Base-by-base conservation (phyloP, 2,329 filamentous ascomycete genomes). In the Trichocomaceae sp. region DNA sequence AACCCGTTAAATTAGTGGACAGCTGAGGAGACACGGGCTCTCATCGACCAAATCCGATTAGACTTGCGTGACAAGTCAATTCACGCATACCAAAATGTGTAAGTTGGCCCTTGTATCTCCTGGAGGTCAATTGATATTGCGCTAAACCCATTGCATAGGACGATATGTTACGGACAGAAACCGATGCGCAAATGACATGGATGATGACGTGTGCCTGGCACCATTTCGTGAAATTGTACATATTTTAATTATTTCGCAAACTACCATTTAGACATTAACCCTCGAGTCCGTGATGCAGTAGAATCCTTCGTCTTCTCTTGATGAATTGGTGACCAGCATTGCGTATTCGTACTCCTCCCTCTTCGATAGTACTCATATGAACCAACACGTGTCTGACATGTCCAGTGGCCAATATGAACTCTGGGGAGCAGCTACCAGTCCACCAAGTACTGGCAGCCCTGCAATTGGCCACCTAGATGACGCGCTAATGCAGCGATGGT, bases 131-230 rank as follows among this genome's bases (percentile, higher is more conserved):
- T 19, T 19, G 37, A 41, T 17, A 4, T n/a, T 41, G 15, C 8
- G 8, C 26, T 29, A 29, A 17, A 20, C 3, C 8, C 37, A 1
- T 7, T 41, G 15, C 6, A 20, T 19, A 51, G 49, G n/a, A 44
- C 49, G 10, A 45, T 51, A 33, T 51, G 49, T 13, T 51, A 35
- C 45, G 49, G 49, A 3, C 49, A 51, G 49, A 51, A 45, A 19
- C 49, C 49, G 10, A 10, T 44, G 17, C 8, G 1, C 2, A 42
- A 42, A 13, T 20, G 2, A 29, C 26, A 2, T 12, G 17, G 4
- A 13, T 41, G 19, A 20, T 8, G 39, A 15, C 6, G 17, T 41
- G 2, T 9, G 20, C 6, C 17, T 41, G n/a, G 26, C 26, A 29
- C 26, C 5, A 29, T 29, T 10, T 35, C 12, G 31, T 35, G 12